A percentile compares a stretch with the other conserved stretches of the same genome.
Conservation (phyloP, 169 alveolate genomes). For the Toxoplasma gondii region DNA sequence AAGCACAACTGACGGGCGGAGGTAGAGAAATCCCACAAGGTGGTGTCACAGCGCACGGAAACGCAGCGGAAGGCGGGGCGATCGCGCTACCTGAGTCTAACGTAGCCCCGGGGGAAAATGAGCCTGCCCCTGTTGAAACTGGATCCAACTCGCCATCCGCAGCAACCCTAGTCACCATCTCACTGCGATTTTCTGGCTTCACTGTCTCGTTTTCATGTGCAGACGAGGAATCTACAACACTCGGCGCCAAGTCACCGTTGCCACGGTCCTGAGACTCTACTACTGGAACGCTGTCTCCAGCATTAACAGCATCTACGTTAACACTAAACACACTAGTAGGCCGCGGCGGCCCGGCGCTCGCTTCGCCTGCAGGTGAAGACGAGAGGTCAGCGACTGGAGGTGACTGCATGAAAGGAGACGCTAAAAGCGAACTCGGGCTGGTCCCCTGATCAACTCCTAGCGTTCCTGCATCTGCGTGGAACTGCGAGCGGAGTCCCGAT, state of each 20-base stretch:
- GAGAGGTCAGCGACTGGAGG: neutral
- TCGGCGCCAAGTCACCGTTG: constrained; percentile 1
- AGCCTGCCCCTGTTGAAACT: neutral
- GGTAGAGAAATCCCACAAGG: neutral
- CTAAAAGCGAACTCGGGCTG: too few relatives aligned
- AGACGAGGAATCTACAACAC: neutral
- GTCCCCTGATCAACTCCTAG: too few relatives aligned
- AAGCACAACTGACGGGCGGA: neutral
- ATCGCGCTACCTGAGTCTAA: neutral
- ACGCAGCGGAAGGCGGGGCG: neutral
- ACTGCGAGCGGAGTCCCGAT: too few relatives aligned
- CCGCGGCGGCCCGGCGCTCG: neutral
- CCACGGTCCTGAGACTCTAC: neutral
- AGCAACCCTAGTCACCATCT: neutral
- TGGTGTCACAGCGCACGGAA: neutral
- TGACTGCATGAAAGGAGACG: neutral
- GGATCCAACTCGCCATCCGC: neutral
- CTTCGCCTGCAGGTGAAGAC: neutral
- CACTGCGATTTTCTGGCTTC: neutral
- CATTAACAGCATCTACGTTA: neutral
- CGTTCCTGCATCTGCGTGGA: too few relatives aligned
- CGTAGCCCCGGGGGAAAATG: neutral
- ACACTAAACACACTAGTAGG: neutral
- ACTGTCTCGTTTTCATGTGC: neutral
- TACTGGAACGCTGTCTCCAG: neutral